A percentile compares a stretch with the other conserved stretches of the same genome.
phyloP scores from a whole-genome alignment of 352 stramenopile species.

The Sclerospora graminicola region DNA sequence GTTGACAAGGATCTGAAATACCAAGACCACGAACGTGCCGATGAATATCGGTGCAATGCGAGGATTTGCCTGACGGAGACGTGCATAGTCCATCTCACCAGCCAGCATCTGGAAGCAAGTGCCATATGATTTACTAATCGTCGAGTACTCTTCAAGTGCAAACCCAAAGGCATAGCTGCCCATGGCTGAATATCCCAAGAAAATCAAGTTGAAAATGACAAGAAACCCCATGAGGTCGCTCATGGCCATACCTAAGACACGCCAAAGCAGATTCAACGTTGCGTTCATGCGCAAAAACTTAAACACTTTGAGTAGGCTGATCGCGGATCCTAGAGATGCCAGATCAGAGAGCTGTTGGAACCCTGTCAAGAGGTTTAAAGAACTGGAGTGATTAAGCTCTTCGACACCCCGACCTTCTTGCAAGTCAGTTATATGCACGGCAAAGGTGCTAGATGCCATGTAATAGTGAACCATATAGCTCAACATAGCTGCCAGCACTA shows the following conservation, averaged over 20 bases:
- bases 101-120: constrained; percentile 86
- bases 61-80: constrained; percentile 70
- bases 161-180: constrained; percentile 79
- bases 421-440: constrained; percentile 30
- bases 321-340: constrained; percentile 55
- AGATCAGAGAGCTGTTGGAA: constrained; percentile 74
- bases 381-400: constrained; percentile 48
- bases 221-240: constrained; percentile 82
- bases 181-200: constrained; percentile 79
- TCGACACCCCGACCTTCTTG: constrained; percentile 26
- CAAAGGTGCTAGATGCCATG: constrained; percentile 41
- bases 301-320: constrained; percentile 83
- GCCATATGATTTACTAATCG: constrained; percentile 67
- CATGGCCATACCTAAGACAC: constrained; percentile 73
- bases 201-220: constrained; percentile 85
- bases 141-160: constrained; percentile 74
- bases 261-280: constrained; percentile 80
- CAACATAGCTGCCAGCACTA: constrained; percentile 50
- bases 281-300: constrained; percentile 88
- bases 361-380: constrained; percentile 48
- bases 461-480: constrained; percentile 63
- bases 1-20: constrained; percentile 84
- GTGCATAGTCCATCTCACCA: constrained; percentile 72
- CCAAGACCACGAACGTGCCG: constrained; percentile 75
- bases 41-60: constrained; percentile 74